These are phyloP conservation scores for Entoloma clypeatum DNA, from an alignment of 1,284 basidiomycete genomes.

Conservation along the genomic window DNA sequence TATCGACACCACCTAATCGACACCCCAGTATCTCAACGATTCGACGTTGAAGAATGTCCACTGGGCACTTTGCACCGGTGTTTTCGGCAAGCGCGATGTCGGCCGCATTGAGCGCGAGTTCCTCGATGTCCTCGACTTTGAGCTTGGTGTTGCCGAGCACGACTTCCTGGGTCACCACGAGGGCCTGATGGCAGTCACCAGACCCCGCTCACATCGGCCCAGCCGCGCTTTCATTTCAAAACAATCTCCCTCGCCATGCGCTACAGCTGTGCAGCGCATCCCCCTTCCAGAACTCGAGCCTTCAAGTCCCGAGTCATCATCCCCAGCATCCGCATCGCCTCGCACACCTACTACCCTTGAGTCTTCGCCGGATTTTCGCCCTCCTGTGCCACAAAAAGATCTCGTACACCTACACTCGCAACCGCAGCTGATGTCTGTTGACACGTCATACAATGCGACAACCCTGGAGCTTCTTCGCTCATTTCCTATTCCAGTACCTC, in stretches of 20 bases:
- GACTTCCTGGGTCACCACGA: constrained; percentile 63
- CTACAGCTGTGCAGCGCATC: constrained; percentile 16
- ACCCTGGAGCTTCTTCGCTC: constrained; percentile 33
- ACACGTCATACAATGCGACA: constrained; percentile 20
- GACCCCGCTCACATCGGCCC: constrained; percentile 20
- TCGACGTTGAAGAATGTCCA: constrained; percentile 75
- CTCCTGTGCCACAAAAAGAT: constrained; percentile 18
- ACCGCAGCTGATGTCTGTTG: no score
- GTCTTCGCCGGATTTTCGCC: constrained; percentile 26
- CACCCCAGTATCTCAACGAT: constrained; percentile 63
- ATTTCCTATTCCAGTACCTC: constrained; percentile 28
- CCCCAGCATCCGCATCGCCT: constrained; percentile 33
- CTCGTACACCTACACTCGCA: constrained; percentile 14
- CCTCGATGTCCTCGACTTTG: constrained; percentile 70
- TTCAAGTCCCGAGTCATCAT: constrained; percentile 33
- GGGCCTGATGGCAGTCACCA: constrained; percentile 38
- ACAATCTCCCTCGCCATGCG: constrained; percentile 20
- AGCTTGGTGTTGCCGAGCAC: constrained; percentile 57
- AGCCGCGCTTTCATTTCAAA: constrained; percentile 17
- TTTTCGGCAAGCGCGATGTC: constrained; percentile 74
- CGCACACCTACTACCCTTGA: constrained; percentile 30
- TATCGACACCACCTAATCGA: constrained; percentile 12
- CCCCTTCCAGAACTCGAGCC: constrained; percentile 34
- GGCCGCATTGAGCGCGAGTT: constrained; percentile 76
- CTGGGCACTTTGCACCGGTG: constrained; percentile 74